These are phyloP conservation scores for Suillus clintonianus DNA, from an alignment of 768 basidiomycete genomes.

Conservation along the genomic window DNA sequence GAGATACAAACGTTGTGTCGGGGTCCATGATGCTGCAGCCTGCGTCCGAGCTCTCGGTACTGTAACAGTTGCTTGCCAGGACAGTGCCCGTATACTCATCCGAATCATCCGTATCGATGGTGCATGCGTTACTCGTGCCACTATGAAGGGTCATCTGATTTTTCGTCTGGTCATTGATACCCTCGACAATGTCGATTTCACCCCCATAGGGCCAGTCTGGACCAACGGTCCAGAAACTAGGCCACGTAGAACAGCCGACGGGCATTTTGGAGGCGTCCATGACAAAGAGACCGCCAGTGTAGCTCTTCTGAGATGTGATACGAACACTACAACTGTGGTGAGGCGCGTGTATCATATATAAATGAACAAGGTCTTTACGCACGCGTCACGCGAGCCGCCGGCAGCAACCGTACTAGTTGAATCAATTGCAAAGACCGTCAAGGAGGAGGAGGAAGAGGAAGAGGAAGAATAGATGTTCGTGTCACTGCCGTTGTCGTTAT, in stretches of 20 bases:
- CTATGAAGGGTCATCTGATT: slow-evolving; percentile 75
- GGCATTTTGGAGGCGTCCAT: slow-evolving; percentile 74
- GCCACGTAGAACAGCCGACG: slow-evolving; percentile 64
- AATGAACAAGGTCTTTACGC: slow-evolving; percentile 14
- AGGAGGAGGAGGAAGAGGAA: not conserved
- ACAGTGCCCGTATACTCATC: slow-evolving; percentile 19
- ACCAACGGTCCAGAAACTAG: slow-evolving; percentile 59
- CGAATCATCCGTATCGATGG: slow-evolving; percentile 16
- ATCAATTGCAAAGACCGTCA: slow-evolving; percentile 66
- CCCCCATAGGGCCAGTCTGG: slow-evolving; percentile 53
- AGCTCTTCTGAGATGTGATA: slow-evolving; percentile 63
- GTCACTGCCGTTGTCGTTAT: not conserved
- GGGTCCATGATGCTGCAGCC: slow-evolving; percentile 54
- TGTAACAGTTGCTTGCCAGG: slow-evolving; percentile 40
- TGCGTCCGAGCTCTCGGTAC: slow-evolving; percentile 39
- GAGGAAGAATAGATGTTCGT: not conserved
- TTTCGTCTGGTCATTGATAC: slow-evolving; percentile 55
- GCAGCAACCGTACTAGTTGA: slow-evolving; percentile 45
- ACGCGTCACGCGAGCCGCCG: slow-evolving; percentile 59
- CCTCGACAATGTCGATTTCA: slow-evolving; percentile 78
- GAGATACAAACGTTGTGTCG: slow-evolving; percentile 17
- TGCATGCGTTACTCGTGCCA: slow-evolving; percentile 41
- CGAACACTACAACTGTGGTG: slow-evolving; percentile 50
- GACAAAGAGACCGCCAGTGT: slow-evolving; percentile 68
- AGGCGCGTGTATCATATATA: not conserved